Evolutionary conservation across 2,329 filamentous ascomycete genomes (phyloP), one percentile per base, ranked within the genome.

Genomic region (Penicillium fuscoglaucum): DNA sequence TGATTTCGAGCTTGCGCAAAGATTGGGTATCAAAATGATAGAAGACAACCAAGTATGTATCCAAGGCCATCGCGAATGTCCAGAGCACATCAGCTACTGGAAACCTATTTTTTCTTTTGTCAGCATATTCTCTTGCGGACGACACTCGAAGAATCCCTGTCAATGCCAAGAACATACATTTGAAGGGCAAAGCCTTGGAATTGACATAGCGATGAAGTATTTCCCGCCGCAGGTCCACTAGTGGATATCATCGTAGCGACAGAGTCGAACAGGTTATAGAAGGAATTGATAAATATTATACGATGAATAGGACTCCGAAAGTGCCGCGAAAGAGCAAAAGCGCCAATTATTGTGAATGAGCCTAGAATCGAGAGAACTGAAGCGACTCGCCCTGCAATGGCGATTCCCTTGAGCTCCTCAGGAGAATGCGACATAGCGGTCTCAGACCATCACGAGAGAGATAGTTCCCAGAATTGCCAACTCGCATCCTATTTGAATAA

Each of bases 221-320:
- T 63, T 1, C 75, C 74, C 0, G 72, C 72, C 7, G 55, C 58
- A 2, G 73, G 74, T 10, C 75, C 75, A 60, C 68, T 71, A 24
- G 73, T 68, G 0, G 75, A 76, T 21, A 76, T 76, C 70, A 76
- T 74, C 1, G 74, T 77, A 26, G 70, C 74, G 8, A 70, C 68
- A 21, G 75, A 73, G 54, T 77, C 75, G 54, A 75, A 67, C 9
- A 71, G 53, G 45, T 76, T 76, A 63, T 69, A 76, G 46, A 75
- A 71, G 21, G 74, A 68, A 61, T 76, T 76, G 61, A 74, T 72
- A 43, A 76, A 70, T 35, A 76, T 76, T 15, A 76, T 70, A 4
- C 74, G 72, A 56, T 76, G 73, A 59, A 75, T 76, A 9, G 74
- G 74, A 51, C 73, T 76, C 9, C 73, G 70, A 52, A 75, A 76